A percentile compares a stretch with the other conserved stretches of the same genome.
Conservation (phyloP, 1,284 basidiomycete species). For the Pascua sp. region DNA sequence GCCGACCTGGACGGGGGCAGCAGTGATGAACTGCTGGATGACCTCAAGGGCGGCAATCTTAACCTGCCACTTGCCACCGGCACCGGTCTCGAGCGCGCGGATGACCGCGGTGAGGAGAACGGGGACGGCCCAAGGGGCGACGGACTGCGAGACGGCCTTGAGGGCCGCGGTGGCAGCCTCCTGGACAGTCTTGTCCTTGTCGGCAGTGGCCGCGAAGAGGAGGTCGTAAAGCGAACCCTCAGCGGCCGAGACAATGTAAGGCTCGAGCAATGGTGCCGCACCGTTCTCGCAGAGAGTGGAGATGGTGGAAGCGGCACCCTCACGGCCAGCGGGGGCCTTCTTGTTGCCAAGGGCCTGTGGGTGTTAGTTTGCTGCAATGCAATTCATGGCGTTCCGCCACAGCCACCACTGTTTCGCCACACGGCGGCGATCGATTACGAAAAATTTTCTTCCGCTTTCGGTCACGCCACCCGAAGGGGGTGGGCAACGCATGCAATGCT, state of each 20-base stretch:
- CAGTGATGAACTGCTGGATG: conserved; percentile 85
- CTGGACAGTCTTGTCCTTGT: conserved; percentile 70
- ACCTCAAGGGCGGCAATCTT: conserved; percentile 85
- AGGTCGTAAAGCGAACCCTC: conserved; percentile 69
- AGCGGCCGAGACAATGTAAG: conserved; percentile 71
- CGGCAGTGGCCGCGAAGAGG: conserved; percentile 83
- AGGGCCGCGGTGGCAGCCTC: conserved; percentile 83
- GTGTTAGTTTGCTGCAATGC: background rate
- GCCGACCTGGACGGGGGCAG: conserved; percentile 79
- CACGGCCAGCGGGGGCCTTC: conserved; percentile 54
- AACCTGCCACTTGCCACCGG: conserved; percentile 99
- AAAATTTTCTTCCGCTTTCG: background rate
- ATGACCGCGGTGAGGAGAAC: conserved; percentile 78
- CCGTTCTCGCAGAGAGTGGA: conserved; percentile 67
- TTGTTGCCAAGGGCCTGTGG: conserved; percentile 56
- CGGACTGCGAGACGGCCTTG: conserved; percentile 69
- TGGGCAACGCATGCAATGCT: too few species aligned
- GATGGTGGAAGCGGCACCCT: conserved; percentile 47
- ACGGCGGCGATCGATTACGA: background rate
- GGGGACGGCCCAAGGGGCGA: conserved; percentile 86
- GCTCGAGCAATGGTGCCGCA: conserved; percentile 81
- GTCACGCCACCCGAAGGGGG: too few species aligned
- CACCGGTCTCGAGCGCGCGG: conserved; percentile 82
- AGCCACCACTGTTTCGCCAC: background rate
- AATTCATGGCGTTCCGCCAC: background rate